Conservation (phyloP, 805 yeast genomes). For the Candida morakotiae region DNA sequence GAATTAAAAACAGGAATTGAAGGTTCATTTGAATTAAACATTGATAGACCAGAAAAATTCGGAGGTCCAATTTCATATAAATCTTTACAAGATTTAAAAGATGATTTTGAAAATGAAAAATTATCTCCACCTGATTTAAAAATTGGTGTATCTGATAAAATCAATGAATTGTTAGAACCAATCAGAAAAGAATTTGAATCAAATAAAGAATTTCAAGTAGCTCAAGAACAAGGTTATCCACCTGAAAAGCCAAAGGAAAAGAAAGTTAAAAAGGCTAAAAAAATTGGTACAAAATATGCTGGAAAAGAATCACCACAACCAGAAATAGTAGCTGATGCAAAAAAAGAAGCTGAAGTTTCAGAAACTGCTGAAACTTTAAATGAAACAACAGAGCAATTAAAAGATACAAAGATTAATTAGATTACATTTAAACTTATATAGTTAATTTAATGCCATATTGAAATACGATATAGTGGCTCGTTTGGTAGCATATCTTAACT, state of each 20-base stretch:
- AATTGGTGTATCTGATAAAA: slow-evolving; percentile 82
- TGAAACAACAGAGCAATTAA: slow-evolving; percentile 27
- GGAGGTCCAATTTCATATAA: slow-evolving; percentile 86
- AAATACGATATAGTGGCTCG: background rate
- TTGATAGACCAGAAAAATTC: slow-evolving; percentile 92
- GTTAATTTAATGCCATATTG: background rate
- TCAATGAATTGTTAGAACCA: slow-evolving; percentile 79
- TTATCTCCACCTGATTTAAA: slow-evolving; percentile 93
- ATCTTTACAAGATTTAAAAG: slow-evolving; percentile 63
- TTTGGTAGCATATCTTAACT: background rate
- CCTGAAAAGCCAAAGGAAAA: slow-evolving; percentile 57
- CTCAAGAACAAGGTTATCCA: slow-evolving; percentile 81
- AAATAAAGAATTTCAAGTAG: slow-evolving; percentile 69
- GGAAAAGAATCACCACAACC: slow-evolving; percentile 38
- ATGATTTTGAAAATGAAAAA: slow-evolving; percentile 67
- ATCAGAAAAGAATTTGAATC: slow-evolving; percentile 64
- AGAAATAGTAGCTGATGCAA: slow-evolving; percentile 15
- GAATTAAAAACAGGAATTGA: slow-evolving; percentile 60
- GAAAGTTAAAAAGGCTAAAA: slow-evolving; percentile 74
- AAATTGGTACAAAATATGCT: slow-evolving; percentile 88
- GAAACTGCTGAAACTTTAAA: slow-evolving; percentile 1
- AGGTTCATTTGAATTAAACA: slow-evolving; percentile 59
- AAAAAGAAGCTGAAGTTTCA: background rate
- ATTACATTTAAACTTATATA: no score
- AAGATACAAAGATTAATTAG: slow-evolving; percentile 32